These are phyloP conservation scores for Xylariaceae sp. DNA, from an alignment of 2,329 filamentous ascomycete genomes.

Conservation along the genomic window DNA sequence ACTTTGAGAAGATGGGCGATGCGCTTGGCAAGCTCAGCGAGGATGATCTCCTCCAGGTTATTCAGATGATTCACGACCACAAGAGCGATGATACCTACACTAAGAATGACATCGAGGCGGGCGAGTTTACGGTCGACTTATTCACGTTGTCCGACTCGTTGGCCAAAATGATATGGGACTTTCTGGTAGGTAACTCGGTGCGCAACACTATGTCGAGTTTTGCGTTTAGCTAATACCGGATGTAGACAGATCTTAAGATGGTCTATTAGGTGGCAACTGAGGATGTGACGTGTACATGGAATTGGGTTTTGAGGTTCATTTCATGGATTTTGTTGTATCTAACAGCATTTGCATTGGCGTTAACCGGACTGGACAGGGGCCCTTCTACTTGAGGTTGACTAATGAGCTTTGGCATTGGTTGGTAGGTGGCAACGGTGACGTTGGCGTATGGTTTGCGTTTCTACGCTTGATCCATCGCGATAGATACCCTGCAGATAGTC, in stretches of 20 bases:
- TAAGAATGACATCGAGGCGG: slow-evolving; percentile 95
- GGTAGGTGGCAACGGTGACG: slow-evolving; percentile 31
- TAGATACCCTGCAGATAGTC: slow-evolving; percentile 26
- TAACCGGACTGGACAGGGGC: slow-evolving; percentile 18
- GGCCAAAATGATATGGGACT: slow-evolving; percentile 95
- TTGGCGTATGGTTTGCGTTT: slow-evolving; percentile 32
- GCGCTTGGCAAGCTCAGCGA: slow-evolving; percentile 86
- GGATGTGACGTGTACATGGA: slow-evolving; percentile 5
- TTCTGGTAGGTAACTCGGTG: slow-evolving; percentile 51
- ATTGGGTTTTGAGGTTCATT: slow-evolving; percentile 9
- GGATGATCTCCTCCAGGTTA: slow-evolving; percentile 91
- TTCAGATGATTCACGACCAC: slow-evolving; percentile 98
- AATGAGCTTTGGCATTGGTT: slow-evolving; percentile 21
- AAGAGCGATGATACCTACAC: slow-evolving; percentile 94
- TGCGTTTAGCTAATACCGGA: slow-evolving; percentile 5
- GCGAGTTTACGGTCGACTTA: slow-evolving; percentile 97
- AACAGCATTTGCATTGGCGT: slow-evolving; percentile 36
- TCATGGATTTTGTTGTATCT: slow-evolving; percentile 19
- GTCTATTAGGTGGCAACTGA: slow-evolving; percentile 14
- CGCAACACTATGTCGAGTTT: not conserved
- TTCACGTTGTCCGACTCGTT: slow-evolving; percentile 93
- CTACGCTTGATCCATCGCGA: slow-evolving; percentile 23
- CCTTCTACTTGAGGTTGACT: slow-evolving; percentile 8
- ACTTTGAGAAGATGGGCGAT: slow-evolving; percentile 97
- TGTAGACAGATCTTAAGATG: slow-evolving; percentile 35